Conservation (phyloP, 805 yeast genomes). For the Blastobotrys chiropterorum region DNA sequence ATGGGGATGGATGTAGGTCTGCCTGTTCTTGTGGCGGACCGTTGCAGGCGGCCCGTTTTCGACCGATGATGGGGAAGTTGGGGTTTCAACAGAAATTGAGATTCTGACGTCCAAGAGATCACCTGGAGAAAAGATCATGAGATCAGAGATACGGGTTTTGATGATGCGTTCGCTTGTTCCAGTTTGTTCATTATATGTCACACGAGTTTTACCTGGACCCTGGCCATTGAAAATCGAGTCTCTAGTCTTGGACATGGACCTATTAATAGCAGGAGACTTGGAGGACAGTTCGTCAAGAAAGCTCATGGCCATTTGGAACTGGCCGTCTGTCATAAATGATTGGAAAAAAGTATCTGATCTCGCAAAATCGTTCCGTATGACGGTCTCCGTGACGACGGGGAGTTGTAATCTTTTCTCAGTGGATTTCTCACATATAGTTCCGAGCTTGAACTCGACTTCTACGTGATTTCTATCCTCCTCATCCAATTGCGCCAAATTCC, state of each 20-base stretch:
- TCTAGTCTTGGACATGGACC: slow-evolving; percentile 7
- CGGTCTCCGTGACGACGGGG: slow-evolving; percentile 30
- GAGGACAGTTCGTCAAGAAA: slow-evolving; percentile 18
- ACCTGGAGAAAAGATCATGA: slow-evolving; percentile 69
- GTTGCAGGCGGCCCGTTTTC: slow-evolving; percentile 48
- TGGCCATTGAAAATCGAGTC: slow-evolving; percentile 13
- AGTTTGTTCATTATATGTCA: slow-evolving; percentile 25
- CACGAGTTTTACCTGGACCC: slow-evolving; percentile 22
- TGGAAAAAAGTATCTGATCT: slow-evolving; percentile 24
- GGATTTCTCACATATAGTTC: slow-evolving; percentile 25
- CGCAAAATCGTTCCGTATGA: slow-evolving; percentile 26
- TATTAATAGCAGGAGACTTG: slow-evolving; percentile 2
- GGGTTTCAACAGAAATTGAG: slow-evolving; percentile 71
- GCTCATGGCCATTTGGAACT: slow-evolving; percentile 18
- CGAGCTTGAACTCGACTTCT: slow-evolving; percentile 44
- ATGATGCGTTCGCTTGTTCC: slow-evolving; percentile 54
- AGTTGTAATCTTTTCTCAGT: slow-evolving; percentile 25
- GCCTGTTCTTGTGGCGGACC: slow-evolving; percentile 66
- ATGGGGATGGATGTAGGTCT: slow-evolving; percentile 64
- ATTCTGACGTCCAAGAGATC: slow-evolving; percentile 71
- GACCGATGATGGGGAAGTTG: slow-evolving; percentile 27
- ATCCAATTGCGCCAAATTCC: slow-evolving; percentile 46
- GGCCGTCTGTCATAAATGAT: slow-evolving; percentile 25
- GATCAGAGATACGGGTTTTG: slow-evolving; percentile 67
- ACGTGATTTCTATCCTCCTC: slow-evolving; percentile 21